Percentiles rank a stretch among this genome's conserved stretches.
Conservation (phyloP, 1,284 basidiomycete genomes). For the Athelia sp. region DNA sequence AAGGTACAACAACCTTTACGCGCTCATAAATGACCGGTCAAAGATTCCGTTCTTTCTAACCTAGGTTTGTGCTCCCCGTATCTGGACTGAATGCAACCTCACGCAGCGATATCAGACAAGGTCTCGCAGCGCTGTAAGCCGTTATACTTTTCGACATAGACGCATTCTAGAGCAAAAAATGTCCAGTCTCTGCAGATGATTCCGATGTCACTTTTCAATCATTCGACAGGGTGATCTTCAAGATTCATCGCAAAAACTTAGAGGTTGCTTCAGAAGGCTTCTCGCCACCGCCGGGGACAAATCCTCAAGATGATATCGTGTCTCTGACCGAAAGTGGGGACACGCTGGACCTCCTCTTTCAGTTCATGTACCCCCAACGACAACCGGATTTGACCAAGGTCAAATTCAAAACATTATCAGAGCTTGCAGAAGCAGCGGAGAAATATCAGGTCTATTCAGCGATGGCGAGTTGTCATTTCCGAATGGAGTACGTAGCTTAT, state of each 20-base stretch:
- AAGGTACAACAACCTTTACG: no score
- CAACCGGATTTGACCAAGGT: conserved; percentile 8
- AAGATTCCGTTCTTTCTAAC: no score
- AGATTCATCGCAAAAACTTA: conserved; percentile 22
- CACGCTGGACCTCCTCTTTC: conserved; percentile 11
- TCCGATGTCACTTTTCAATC: conserved; percentile 24
- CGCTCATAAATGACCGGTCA: no score
- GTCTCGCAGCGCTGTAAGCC: no score
- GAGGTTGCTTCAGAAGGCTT: conserved; percentile 20
- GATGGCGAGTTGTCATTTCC: conserved; percentile 3
- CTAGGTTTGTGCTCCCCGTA: no score
- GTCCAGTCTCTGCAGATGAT: conserved; percentile 15
- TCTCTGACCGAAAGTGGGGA: conserved; percentile 7
- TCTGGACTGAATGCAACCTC: no score
- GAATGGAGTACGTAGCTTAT: conserved; percentile 9
- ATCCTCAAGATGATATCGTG: conserved; percentile 3
- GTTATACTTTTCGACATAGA: no score
- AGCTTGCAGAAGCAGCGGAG: conserved; percentile 14
- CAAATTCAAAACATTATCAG: conserved; percentile 1
- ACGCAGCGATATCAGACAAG: no score
- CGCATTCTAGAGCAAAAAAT: no score
- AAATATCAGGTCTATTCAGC: conserved; percentile 15
- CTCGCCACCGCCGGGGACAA: conserved; percentile 7
- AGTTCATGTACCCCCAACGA: conserved; percentile 12
- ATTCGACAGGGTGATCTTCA: conserved; percentile 19